Base-by-base conservation (phyloP, 1,284 basidiomycete species). In the Amylostereum chailletii region DNA sequence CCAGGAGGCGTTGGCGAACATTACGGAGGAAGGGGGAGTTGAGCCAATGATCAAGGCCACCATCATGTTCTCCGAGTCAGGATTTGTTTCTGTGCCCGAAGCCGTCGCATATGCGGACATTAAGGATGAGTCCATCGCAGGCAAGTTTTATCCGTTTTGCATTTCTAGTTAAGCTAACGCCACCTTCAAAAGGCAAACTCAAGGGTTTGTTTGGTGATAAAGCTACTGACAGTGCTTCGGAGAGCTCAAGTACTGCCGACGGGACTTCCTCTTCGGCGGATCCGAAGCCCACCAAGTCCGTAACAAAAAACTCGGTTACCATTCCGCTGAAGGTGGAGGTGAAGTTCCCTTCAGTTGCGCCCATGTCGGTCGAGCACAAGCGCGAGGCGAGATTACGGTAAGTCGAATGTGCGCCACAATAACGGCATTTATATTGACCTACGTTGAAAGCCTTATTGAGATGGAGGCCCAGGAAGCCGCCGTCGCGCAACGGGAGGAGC, bases 401-500 rank as follows among this genome's bases (percentile, higher is more conserved):
- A 53, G 76, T 70, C 45, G 19, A 19, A 19, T 19, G 19, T 19
- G 19, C 19, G 19, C 19, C 19, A 19, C 19, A 19, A 19, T 19
- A 19, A 19, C 19, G 19, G 19, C 19, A 19, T 19, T 19, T 19
- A 19, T 19, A 19, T 19, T 19, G 19, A 19, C 19, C 19, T 19
- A 19, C 19, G n/a, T 19, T 7, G 41, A 10, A 51, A 94, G 93
- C 61, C 72, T 96, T 30, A 76, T 82, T n/a, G 78, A 82, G 3
- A 74, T 97, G 54, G 86, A 94, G 53, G 67, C 72, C 7, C 85
- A 87, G 48, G 94, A 97, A 65, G 70, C 74, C 1, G 78, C 83
- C 19, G 93, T 92, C 62, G 76, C 74, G 31, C 79, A 82, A 47
- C 82, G 83, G 46, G 95, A 95, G 62, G 95, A 98, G 66, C 90